Percentiles rank a stretch among this genome's conserved stretches.
Evolutionary conservation across 495 filamentous ascomycete species (phyloP).

Genomic region (Hyaloscypha finlandica): DNA sequence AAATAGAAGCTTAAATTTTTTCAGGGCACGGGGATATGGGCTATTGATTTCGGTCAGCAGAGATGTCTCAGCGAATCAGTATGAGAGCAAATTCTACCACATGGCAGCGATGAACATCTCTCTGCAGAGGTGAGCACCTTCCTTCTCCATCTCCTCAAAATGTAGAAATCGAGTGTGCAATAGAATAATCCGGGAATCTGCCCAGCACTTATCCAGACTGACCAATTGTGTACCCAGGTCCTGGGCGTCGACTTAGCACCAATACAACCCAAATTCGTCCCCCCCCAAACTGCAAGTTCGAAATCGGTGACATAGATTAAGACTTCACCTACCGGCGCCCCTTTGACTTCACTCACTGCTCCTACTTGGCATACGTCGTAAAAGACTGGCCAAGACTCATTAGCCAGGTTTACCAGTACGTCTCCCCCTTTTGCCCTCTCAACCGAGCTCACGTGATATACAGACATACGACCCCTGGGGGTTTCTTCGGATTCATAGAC

Average conservation of each 20-base stretch:
- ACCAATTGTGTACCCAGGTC: background rate
- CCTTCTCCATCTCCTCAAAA: background rate
- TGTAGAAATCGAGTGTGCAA: background rate
- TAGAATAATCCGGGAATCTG: background rate
- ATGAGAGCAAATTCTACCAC: background rate
- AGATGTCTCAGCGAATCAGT: background rate
- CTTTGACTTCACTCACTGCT: slow-evolving; percentile 34
- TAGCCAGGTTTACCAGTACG: slow-evolving; percentile 1
- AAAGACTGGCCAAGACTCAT: slow-evolving; percentile 7
- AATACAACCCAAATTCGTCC: slow-evolving; percentile 7
- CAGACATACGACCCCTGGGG: background rate
- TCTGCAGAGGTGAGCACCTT: background rate
- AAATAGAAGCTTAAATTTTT: background rate
- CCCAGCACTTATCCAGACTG: background rate
- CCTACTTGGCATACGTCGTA: background rate
- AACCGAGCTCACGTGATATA: background rate
- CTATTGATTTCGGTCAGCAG: background rate
- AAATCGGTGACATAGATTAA: slow-evolving; percentile 35
- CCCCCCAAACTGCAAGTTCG: slow-evolving; percentile 36
- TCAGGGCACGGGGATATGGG: background rate
- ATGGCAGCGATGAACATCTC: background rate
- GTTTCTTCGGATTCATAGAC: background rate
- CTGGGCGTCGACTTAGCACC: slow-evolving; percentile 2
- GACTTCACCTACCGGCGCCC: slow-evolving; percentile 30
- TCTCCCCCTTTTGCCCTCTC: background rate